Base-by-base conservation (phyloP, 345 rosid species). In the Melaleuca quinquenervia region DNA sequence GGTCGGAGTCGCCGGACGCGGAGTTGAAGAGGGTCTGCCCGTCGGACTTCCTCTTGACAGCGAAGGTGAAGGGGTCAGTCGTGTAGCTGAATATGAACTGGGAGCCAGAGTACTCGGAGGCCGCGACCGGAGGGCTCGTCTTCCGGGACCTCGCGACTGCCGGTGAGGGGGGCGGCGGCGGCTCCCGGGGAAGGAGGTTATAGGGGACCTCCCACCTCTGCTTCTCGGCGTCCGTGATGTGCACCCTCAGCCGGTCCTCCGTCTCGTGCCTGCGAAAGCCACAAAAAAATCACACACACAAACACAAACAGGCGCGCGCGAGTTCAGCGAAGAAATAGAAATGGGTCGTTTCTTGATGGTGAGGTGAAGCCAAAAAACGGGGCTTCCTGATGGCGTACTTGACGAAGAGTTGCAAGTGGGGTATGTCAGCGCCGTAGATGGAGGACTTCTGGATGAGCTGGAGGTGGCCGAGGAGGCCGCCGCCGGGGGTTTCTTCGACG, bases 191-290 rank as follows among this genome's bases (percentile, higher is more conserved):
- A 55, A 98, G 89, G 64, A 98, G 95, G 84, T 91, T 89, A 93
- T 95, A 96, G 4, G 99, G 99, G 3, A 98, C 98, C 88, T 95
- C 99, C 99, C 99, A 98, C 87, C 99, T 87, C 90, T 91, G 94
- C 85, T 95, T 92, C 90, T 87, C 87, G 3, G 99, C 98, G 89
- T 98, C 99, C 5, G 99, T 96, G 83, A 95, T 95, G 90, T 91
- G 93, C 13, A 98, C 98, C 83, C 98, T 93, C 70, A 98, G 90
- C 48, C 99, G 98, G 56, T 87, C 90, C 14, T 91, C 90, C 13
- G 95, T 93, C 82, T 98, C 99, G 85, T 96, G 99, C 90, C 98
- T 97, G 93, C 9, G 85, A 82, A 36, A 50, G 8, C 44, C 60
- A 9, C 84, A 6, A 20, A 20, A 22, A 8, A 53, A 70, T 50